Percentiles rank a stretch among this genome's conserved stretches.
These are phyloP conservation scores for Boletus patriciae DNA, from an alignment of 768 basidiomycete genomes.

Conservation along the genomic window DNA sequence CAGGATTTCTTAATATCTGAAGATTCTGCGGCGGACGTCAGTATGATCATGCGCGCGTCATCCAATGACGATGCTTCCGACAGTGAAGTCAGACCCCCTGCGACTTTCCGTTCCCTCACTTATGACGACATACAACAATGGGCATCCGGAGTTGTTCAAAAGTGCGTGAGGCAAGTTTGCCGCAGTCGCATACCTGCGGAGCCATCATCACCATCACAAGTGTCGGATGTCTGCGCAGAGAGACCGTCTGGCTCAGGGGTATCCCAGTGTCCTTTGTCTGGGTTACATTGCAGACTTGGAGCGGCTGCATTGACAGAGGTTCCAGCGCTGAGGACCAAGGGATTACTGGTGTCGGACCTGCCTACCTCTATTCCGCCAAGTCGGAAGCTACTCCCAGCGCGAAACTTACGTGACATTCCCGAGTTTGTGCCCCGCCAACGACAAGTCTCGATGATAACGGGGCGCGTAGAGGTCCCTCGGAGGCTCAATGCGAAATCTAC, in stretches of 20 bases:
- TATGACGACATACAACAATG: conserved; percentile 28
- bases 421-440: conserved; percentile 29
- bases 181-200: conserved; percentile 4
- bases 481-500: background rate
- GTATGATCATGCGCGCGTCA: conserved; percentile 23
- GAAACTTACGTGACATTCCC: conserved; percentile 20
- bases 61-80: conserved; percentile 12
- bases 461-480: background rate
- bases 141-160: conserved; percentile 28
- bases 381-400: conserved; percentile 4
- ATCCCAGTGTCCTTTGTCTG: conserved; percentile 27
- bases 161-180: conserved; percentile 20
- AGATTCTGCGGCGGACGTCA: conserved; percentile 21
- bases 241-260: conserved; percentile 21
- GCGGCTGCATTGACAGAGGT: background rate
- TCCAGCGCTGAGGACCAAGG: background rate
- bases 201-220: conserved; percentile 28
- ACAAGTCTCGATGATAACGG: background rate
- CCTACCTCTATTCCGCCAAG: background rate
- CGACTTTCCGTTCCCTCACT: conserved; percentile 15
- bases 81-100: conserved; percentile 6
- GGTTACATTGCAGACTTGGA: conserved; percentile 24
- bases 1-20: conserved; percentile 14
- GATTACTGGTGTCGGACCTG: background rate
- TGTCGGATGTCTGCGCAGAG: conserved; percentile 29